Base-by-base conservation (phyloP, 2,329 filamentous ascomycete genomes). In the Xylariomycetidae sp. region DNA sequence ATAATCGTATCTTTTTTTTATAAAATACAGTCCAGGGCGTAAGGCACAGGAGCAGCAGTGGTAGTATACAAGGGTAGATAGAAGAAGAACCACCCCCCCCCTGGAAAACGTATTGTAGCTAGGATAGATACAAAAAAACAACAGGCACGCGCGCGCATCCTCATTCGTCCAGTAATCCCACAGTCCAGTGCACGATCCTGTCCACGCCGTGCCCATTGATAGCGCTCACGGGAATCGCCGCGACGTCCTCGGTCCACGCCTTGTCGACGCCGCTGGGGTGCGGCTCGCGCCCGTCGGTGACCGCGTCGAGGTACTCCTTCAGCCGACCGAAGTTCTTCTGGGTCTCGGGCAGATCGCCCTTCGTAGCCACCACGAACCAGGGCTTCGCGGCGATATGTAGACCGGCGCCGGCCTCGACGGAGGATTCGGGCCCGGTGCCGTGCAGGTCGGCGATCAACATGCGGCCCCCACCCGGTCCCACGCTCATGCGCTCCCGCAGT, bases 321-420 rank as follows among this genome's bases (percentile, higher is more conserved):
- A 98, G 64, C 32, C 65, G 61, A 22, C 59, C 62, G 57, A 87
- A 98, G 54, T 92, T 94, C 16, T 79, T 74, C 57, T 88, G 76
- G 2, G 92, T 94, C 3, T 74, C 74, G 4, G 81, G 77, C 34
- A 94, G 58, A 57, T 97, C 90, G 1, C 87, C 89, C 62, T 97
- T 97, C 14, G 89, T 96, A 2, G 87, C 90, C 27, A 96, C 80
- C 5, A 96, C 89, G 51, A 94, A 92, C 92, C 92, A 98, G 1
- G 92, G 89, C 64, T 98, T 98, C 20, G 77, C 77, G n/a, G 85
- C 85, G 45, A 97, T 94, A 25, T 83, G 78, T n/a, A 85, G 56
- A n/a, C 60, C 69, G 4, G 59, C 56, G 26, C 51, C 41, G 16
- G 29, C 25, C 14, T 40, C 34, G 18, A 28, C 25, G 22, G 13